These are phyloP conservation scores for Tarenaya hassleriana DNA, from an alignment of 345 rosid species.

Conservation along the genomic window DNA sequence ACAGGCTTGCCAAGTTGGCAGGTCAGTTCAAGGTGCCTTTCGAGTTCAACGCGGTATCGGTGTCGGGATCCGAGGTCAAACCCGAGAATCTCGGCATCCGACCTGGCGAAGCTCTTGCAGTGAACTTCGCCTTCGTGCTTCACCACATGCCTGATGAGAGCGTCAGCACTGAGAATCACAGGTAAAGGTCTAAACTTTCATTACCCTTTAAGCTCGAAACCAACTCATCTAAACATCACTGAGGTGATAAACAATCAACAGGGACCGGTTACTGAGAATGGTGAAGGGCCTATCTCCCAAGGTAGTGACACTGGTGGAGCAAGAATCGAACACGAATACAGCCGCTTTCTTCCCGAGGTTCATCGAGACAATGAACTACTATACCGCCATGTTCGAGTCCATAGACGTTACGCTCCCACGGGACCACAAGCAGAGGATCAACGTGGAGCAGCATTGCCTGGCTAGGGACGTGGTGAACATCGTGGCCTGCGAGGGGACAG, in stretches of 20 bases:
- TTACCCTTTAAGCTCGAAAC: too few species aligned
- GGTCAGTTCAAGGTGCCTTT: conserved; percentile 67
- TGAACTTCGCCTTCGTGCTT: conserved; percentile 83
- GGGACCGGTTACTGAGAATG: conserved; percentile 70
- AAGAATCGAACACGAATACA: conserved; percentile 95
- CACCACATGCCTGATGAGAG: conserved; percentile 94
- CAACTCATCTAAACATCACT: neutral
- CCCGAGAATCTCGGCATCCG: conserved; percentile 40
- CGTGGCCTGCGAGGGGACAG: conserved; percentile 84
- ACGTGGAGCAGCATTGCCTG: conserved; percentile 95
- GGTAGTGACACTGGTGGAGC: conserved; percentile 92
- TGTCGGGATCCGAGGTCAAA: conserved; percentile 56
- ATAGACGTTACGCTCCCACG: conserved; percentile 73
- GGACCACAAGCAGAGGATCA: conserved; percentile 72
- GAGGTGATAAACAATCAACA: conserved; percentile 12
- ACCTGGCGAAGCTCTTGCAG: conserved; percentile 71
- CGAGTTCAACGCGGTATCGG: conserved; percentile 63
- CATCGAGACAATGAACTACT: conserved; percentile 68
- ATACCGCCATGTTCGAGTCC: conserved; percentile 88
- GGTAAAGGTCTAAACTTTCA: conserved; percentile 17
- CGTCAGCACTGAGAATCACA: conserved; percentile 79
- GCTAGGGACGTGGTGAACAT: conserved; percentile 91
- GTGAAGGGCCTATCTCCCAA: conserved; percentile 78
- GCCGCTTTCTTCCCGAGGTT: conserved; percentile 90
- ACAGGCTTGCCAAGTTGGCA: conserved; percentile 65